Evolutionary conservation across 805 yeast species (phyloP).

Genomic region (Starmerella tilneyi): DNA sequence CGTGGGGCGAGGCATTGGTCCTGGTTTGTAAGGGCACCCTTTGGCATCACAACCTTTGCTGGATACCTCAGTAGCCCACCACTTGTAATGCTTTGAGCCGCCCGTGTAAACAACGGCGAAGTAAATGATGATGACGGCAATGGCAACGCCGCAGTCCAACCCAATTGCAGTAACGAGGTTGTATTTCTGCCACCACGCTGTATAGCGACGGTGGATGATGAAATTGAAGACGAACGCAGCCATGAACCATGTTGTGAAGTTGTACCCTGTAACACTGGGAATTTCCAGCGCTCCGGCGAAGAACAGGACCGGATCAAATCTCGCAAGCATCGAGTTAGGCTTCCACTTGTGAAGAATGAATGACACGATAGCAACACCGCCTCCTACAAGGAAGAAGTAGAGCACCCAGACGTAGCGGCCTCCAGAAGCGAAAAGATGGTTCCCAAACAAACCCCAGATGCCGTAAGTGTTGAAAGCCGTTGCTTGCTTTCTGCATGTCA

Average conservation of each 20-base stretch:
- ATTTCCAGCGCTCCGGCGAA: slow-evolving; percentile 49
- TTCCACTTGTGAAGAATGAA: slow-evolving; percentile 33
- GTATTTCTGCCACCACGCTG: slow-evolving; percentile 45
- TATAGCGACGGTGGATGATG: slow-evolving; percentile 43
- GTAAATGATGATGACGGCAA: slow-evolving; percentile 46
- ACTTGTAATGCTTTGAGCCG: slow-evolving; percentile 34
- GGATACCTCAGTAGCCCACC: slow-evolving; percentile 57
- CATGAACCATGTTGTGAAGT: slow-evolving; percentile 47
- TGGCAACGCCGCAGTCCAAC: slow-evolving; percentile 56
- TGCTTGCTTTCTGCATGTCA: slow-evolving; percentile 45
- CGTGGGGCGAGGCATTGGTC: slow-evolving; percentile 9
- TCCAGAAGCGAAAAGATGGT: slow-evolving; percentile 48
- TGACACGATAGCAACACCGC: slow-evolving; percentile 37
- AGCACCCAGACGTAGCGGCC: slow-evolving; percentile 48
- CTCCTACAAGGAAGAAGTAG: slow-evolving; percentile 55
- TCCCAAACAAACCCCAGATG: slow-evolving; percentile 57
- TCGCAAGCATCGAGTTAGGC: slow-evolving; percentile 34
- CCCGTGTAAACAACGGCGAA: slow-evolving; percentile 37
- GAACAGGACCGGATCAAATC: slow-evolving; percentile 59
- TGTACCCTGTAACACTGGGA: slow-evolving; percentile 70
- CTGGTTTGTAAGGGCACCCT: slow-evolving; percentile 16
- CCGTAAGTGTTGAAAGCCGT: slow-evolving; percentile 44
- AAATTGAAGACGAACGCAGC: slow-evolving; percentile 49
- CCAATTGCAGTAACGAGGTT: slow-evolving; percentile 56
- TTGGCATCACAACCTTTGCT: slow-evolving; percentile 18